phyloP scores from a whole-genome alignment of 73 alveolate genomes.

The Paramecium tetraurelia region DNA sequence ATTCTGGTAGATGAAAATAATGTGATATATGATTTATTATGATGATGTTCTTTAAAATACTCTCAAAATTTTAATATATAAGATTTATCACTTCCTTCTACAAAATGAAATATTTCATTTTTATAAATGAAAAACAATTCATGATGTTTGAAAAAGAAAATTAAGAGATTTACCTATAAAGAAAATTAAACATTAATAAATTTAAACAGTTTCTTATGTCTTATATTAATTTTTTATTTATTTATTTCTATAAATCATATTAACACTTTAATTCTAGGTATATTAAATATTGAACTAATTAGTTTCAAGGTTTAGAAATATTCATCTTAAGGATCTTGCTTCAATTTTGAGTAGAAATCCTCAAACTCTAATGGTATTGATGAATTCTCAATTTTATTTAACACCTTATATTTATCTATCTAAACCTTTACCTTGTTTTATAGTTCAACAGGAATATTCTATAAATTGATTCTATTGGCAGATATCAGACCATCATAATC shows the following conservation, averaged over 20 bases:
- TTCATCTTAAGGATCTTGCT: not conserved
- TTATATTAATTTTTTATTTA: not conserved
- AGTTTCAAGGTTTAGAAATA: not conserved
- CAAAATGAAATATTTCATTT: not conserved
- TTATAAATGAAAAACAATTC: not conserved
- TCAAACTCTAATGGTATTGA: not conserved
- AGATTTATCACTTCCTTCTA: too few species aligned
- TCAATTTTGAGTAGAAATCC: not conserved
- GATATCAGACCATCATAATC: constrained; percentile 9
- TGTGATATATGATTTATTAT: too few species aligned
- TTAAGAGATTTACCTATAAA: too few species aligned
- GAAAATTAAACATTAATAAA: too few species aligned
- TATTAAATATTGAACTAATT: not conserved
- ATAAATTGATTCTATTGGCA: not conserved
- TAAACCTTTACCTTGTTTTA: not conserved
- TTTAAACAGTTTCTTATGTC: not conserved
- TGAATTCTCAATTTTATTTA: not conserved
- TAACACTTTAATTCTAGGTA: constrained; percentile 17
- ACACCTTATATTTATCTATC: not conserved
- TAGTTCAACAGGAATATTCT: not conserved
- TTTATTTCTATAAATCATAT: not conserved
- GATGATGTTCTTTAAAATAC: not conserved
- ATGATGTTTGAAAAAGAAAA: not conserved
- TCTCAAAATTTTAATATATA: not conserved
- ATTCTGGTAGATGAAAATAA: not conserved